Evolutionary conservation across 2,329 filamentous ascomycete genomes (phyloP).

Genomic region (Knoxdaviesia proteae): DNA sequence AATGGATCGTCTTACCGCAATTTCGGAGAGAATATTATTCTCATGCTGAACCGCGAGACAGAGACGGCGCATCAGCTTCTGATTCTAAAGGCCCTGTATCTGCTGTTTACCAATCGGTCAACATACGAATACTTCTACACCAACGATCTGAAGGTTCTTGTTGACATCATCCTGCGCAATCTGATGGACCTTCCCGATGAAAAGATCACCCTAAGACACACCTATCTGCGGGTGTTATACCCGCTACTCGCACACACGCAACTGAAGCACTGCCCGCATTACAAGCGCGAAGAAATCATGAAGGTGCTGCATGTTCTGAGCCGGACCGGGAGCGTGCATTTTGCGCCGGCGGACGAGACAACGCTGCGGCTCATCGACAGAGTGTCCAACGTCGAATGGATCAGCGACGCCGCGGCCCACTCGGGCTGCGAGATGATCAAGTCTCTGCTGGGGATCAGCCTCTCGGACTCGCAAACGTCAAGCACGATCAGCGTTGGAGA

Average conservation of each 20-base stretch:
- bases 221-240: slow-evolving; percentile 81
- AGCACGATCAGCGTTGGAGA: slow-evolving; percentile 60
- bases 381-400: slow-evolving; percentile 53
- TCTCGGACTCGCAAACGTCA: slow-evolving; percentile 41
- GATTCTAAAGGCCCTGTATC: slow-evolving; percentile 89
- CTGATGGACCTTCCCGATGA: slow-evolving; percentile 88
- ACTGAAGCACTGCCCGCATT: slow-evolving; percentile 60
- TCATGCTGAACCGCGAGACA: slow-evolving; percentile 83
- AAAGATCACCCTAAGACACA: slow-evolving; percentile 58
- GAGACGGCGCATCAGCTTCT: slow-evolving; percentile 86
- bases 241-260: slow-evolving; percentile 84
- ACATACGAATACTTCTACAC: slow-evolving; percentile 99
- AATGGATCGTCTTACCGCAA: slow-evolving; percentile 71
- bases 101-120: slow-evolving; percentile 76
- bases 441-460: slow-evolving; percentile 49
- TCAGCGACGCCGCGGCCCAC: slow-evolving; percentile 21
- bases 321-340: slow-evolving; percentile 41
- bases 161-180: slow-evolving; percentile 93
- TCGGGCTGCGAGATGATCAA: slow-evolving; percentile 23
- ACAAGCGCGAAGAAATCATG: slow-evolving; percentile 73
- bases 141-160: slow-evolving; percentile 80
- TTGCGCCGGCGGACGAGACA: slow-evolving; percentile 63
- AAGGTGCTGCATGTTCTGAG: slow-evolving; percentile 40
- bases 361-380: slow-evolving; percentile 57
- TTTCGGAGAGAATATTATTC: slow-evolving; percentile 92